Conservation (phyloP, 2,329 filamentous ascomycete genomes). For the Colletotrichum aenigma region DNA sequence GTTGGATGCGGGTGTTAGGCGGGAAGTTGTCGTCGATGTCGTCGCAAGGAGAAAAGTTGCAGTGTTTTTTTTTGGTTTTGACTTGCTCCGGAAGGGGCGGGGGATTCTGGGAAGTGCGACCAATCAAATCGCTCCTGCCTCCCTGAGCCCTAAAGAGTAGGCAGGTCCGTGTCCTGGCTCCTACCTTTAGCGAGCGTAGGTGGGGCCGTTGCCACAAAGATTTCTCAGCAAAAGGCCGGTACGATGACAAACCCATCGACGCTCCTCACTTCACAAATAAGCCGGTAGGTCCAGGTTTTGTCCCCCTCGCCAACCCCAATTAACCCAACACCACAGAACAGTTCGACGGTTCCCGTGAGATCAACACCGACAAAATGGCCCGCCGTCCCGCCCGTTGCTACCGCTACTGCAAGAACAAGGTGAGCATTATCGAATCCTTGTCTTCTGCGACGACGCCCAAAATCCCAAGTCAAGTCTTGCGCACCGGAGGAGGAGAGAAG, state of each 20-base stretch:
- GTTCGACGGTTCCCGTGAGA: slow-evolving; percentile 35
- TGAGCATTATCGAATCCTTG: slow-evolving; percentile 48
- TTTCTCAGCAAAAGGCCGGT: slow-evolving; percentile 15
- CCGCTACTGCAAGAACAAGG: slow-evolving; percentile 99
- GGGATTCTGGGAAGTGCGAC: slow-evolving; percentile 6
- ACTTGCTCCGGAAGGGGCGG: background rate
- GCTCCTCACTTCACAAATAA: slow-evolving; percentile 12
- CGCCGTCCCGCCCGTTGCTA: slow-evolving; percentile 99
- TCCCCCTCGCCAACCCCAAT: slow-evolving; percentile 28
- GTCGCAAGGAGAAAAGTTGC: background rate
- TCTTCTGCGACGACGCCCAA: background rate
- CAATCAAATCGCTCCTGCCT: slow-evolving; percentile 28
- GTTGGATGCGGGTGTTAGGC: slow-evolving; percentile 12
- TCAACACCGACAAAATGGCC: slow-evolving; percentile 86
- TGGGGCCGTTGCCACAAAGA: slow-evolving; percentile 12
- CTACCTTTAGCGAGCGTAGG: slow-evolving; percentile 26
- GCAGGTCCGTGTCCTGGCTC: slow-evolving; percentile 39
- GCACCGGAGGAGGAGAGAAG: background rate
- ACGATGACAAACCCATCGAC: slow-evolving; percentile 61
- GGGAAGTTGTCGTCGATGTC: slow-evolving; percentile 13
- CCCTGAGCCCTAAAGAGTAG: slow-evolving; percentile 33
- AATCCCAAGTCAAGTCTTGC: slow-evolving; percentile 4
- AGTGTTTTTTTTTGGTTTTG: background rate
- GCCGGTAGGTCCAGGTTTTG: slow-evolving; percentile 3
- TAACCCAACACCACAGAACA: slow-evolving; percentile 35